Evolutionary conservation across 164 flowering plant species (phyloP).

Genomic region (Litsea cubeba): DNA sequence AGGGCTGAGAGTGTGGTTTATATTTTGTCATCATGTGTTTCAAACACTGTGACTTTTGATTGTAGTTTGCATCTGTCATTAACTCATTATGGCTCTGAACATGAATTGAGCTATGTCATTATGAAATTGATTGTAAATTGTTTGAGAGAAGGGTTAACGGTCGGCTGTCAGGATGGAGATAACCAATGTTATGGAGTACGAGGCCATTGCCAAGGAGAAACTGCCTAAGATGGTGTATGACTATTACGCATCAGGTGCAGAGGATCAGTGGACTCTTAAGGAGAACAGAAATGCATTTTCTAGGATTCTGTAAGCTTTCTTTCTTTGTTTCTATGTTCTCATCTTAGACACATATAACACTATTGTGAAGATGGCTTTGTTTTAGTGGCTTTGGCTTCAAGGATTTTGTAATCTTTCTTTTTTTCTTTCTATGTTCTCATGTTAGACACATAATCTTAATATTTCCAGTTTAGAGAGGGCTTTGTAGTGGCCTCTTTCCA

Average conservation of each 20-base stretch:
- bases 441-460: not conserved
- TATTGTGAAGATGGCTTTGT: not conserved
- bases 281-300: constrained; percentile 83
- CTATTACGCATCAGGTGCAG: constrained; percentile 96
- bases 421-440: not conserved
- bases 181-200: constrained; percentile 73
- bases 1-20: too few species aligned
- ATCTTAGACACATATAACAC: not conserved
- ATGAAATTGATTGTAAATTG: constrained; percentile 10
- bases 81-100: not conserved
- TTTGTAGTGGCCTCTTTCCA: too few species aligned
- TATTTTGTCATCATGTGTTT: too few species aligned
- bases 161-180: constrained; percentile 49
- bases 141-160: constrained; percentile 1
- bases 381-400: not conserved
- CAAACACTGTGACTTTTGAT: too few species aligned
- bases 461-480: too few species aligned
- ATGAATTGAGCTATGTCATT: not conserved
- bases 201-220: constrained; percentile 75
- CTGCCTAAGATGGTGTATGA: constrained; percentile 91
- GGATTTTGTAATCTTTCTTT: not conserved
- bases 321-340: not conserved
- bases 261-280: constrained; percentile 86
- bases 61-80: too few species aligned
- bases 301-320: constrained; percentile 65